Percentiles rank a stretch among this genome's conserved stretches.
These are phyloP conservation scores for Cladophialophora exuberans DNA, from an alignment of 2,329 filamentous ascomycete species.

Conservation along the genomic window DNA sequence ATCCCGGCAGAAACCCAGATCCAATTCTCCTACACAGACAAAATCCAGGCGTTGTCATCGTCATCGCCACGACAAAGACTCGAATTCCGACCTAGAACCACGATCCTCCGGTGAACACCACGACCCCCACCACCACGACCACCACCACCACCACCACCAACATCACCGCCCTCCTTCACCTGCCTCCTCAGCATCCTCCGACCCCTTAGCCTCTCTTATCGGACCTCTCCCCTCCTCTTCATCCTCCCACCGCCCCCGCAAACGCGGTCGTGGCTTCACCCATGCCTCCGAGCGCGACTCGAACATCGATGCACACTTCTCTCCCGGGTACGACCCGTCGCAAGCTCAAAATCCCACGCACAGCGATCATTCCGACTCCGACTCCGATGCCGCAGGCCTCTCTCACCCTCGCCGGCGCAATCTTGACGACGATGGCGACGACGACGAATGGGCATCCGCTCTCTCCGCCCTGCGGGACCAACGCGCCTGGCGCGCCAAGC, in stretches of 20 bases:
- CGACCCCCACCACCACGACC: background rate
- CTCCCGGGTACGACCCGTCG: constrained; percentile 63
- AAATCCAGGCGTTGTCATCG: background rate
- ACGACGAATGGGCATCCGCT: constrained; percentile 77
- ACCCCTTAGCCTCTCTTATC: too few relatives aligned
- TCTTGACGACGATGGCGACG: constrained; percentile 52
- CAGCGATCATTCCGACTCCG: constrained; percentile 58
- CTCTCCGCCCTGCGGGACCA: constrained; percentile 78
- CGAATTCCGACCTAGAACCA: too few relatives aligned
- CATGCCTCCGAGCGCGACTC: too few relatives aligned
- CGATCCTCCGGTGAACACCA: background rate
- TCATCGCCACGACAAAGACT: background rate
- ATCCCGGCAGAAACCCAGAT: background rate
- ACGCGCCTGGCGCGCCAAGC: constrained; percentile 74
- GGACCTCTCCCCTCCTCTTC: too few relatives aligned
- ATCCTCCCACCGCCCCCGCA: too few relatives aligned
- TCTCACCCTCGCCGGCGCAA: too few relatives aligned
- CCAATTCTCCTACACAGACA: background rate
- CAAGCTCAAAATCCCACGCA: constrained; percentile 45
- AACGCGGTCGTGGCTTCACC: too few relatives aligned
- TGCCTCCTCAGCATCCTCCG: too few relatives aligned
- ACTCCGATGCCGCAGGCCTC: constrained; percentile 47
- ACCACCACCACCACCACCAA: constrained; percentile 57
- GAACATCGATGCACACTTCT: constrained; percentile 78
- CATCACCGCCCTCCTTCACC: background rate